Percentiles rank a stretch among this genome's conserved stretches.
Conservation (phyloP, 495 filamentous ascomycete genomes). For the Podospora sp. region DNA sequence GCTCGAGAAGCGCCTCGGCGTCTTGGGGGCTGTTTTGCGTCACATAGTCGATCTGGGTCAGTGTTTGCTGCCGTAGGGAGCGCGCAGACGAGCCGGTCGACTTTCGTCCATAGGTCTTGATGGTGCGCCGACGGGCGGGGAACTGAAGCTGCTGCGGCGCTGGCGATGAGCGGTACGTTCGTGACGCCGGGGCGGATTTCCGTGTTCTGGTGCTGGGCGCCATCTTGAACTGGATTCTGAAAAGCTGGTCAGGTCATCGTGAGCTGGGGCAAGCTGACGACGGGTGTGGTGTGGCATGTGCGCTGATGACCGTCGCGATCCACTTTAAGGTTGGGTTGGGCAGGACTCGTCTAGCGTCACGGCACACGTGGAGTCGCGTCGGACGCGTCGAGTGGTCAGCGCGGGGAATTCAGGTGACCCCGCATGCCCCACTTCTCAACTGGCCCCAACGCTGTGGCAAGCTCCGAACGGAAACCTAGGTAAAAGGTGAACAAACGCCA, state of each 20-base stretch:
- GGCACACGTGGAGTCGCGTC: slow-evolving; percentile 18
- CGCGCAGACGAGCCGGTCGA: slow-evolving; percentile 28
- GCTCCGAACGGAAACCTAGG: too few species aligned
- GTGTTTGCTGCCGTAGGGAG: slow-evolving; percentile 45
- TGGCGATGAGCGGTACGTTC: slow-evolving; percentile 43
- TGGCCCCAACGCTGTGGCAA: too few species aligned
- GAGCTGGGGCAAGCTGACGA: not conserved
- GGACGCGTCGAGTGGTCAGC: slow-evolving; percentile 14
- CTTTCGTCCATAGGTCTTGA: slow-evolving; percentile 46
- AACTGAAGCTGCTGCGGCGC: slow-evolving; percentile 46
- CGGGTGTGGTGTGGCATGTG: not conserved
- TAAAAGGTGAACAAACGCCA: too few species aligned
- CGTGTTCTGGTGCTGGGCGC: slow-evolving; percentile 35
- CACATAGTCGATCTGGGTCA: slow-evolving; percentile 54
- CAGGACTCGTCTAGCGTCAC: not conserved
- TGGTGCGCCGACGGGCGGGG: slow-evolving; percentile 34
- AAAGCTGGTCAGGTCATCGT: not conserved
- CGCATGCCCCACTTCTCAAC: too few species aligned
- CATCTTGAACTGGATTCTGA: slow-evolving; percentile 26
- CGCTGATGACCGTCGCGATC: not conserved
- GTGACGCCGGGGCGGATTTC: slow-evolving; percentile 28
- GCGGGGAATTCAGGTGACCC: not conserved
- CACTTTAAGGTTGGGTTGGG: slow-evolving; percentile 1
- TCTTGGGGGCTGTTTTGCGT: slow-evolving; percentile 20
- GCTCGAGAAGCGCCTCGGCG: slow-evolving; percentile 1